phyloP scores from a whole-genome alignment of 2,329 filamentous ascomycete species.

The Niveomyces coronatus region DNA sequence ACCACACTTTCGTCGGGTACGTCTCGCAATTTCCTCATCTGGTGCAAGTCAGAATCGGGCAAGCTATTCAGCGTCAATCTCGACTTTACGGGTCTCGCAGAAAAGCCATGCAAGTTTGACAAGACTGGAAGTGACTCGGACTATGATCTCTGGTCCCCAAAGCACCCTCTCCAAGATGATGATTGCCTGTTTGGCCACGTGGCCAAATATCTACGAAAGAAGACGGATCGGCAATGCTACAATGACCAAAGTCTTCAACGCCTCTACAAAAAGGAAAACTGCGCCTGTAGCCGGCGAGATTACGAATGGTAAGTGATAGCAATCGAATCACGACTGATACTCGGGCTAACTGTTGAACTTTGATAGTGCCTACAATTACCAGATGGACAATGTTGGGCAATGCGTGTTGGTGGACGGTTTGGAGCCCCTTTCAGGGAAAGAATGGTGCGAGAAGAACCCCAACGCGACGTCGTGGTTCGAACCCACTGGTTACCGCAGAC shows the following conservation, averaged over 20 bases:
- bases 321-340: not conserved
- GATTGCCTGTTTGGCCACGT: constrained; percentile 90
- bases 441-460: constrained; percentile 50
- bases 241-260: constrained; percentile 64
- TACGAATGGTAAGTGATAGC: constrained; percentile 72
- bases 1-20: constrained; percentile 83
- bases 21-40: constrained; percentile 84
- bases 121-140: constrained; percentile 53
- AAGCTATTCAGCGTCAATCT: constrained; percentile 67
- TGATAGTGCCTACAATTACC: constrained; percentile 81
- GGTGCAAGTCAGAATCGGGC: constrained; percentile 53
- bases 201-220: constrained; percentile 85
- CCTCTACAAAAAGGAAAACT: constrained; percentile 66
- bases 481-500: constrained; percentile 77
- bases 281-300: constrained; percentile 72
- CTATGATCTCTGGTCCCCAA: constrained; percentile 81
- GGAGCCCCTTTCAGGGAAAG: constrained; percentile 40
- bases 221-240: constrained; percentile 65
- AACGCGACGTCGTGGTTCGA: constrained; percentile 70
- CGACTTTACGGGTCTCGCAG: constrained; percentile 75
- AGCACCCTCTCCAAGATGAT: constrained; percentile 66
- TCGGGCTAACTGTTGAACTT: constrained; percentile 18
- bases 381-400: constrained; percentile 64
- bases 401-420: constrained; percentile 71
- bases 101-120: constrained; percentile 59